Base-by-base conservation (phyloP, 352 stramenopile genomes). In the Blastocystis sp. region DNA sequence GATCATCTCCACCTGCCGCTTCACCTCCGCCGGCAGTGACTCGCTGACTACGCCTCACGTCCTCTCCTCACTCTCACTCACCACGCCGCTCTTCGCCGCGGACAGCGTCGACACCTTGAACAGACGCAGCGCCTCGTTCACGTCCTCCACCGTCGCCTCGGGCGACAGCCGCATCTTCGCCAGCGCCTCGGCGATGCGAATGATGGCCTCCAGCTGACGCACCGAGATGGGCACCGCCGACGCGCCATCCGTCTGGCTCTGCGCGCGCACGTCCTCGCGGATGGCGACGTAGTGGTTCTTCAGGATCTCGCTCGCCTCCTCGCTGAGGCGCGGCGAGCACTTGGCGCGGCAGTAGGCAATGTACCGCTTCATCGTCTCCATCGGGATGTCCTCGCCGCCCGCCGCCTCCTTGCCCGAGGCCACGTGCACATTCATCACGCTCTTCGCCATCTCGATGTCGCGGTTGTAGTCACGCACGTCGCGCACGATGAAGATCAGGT, bases 401-500 rank as follows among this genome's bases (percentile, higher is more conserved):
- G 41, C 53, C 10, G 14, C 40, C 5, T 71, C 38, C 28, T 89
- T 17, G 7, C 79, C 28, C 1, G 90, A 94, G 88, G 96, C 93
- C 76, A 96, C 97, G 90, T 98, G 98, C 10, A 98, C 90, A 40
- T 94, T 94, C 0, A 99, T 96, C 78, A 99, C 94, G 91, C 99
- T 96, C 40, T 95, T 94, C 9, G 96, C 97, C 60, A 99, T 90
- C 80, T 95, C 93, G 10, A 95, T 92, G 90, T 99, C 97, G n/a
- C 92, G 93, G 80, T 97, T 95, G 2, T 93, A 89, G 76, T 97
- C 94, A 0, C 96, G 94, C 81, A 96, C 96, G 91, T 99, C 97
- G 43, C 99, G 92, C 89, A 99, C 98, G 28, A 99, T 92, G 90
- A 99, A 99, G 89, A 99, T 99, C 76, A 99, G 93, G 91, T 99